Base-by-base conservation (phyloP, 2,329 filamentous ascomycete genomes). In the Diaporthe amygdali region DNA sequence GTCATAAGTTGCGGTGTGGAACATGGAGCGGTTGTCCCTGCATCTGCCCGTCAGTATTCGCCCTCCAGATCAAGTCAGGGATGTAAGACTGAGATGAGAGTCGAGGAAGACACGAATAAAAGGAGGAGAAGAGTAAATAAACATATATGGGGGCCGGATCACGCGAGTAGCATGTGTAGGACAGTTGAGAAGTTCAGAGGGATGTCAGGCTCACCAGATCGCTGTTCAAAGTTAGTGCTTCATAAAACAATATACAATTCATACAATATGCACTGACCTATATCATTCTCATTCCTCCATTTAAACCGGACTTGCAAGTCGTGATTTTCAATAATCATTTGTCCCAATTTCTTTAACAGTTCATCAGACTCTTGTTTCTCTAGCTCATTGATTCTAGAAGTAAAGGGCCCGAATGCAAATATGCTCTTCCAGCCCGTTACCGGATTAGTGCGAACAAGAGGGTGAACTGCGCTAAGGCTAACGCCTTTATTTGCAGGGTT, bases 391-490 rank as follows among this genome's bases (percentile, higher is more conserved):
- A 78, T 77, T 5, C 72, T 56, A 22, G 64, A 71, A 12, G 75
- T 74, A 54, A 77, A 77, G 3, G 71, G 68, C 8, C 75, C 75
- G 22, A 78, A 68, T 1, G 76, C 76, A 20, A 76, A 78, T 34
- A 78, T 56, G 32, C 69, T 69, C 56, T 78, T 78, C 76, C 77
- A 78, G 7, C 77, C 77, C 7, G 76, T 78, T 3, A 78, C 76
- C 3, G 77, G 77, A 25, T 79, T 78, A 10, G 77, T 78, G 17
- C 77, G 70, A 20, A 79, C 59, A 22, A 79, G 73, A 1, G 77
- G 77, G 22, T 79, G 76, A 27, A 76, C 76, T 5, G 76, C 75
- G 5, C 64, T 66, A 51, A 78, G 66, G 5, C 73, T 73, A 2
- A 10, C 17, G 6, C 67, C 72, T 0, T 70, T 25, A 7, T 73